phyloP scores from a whole-genome alignment of 306 rosid species.

The Gastrolobium bilobum region DNA sequence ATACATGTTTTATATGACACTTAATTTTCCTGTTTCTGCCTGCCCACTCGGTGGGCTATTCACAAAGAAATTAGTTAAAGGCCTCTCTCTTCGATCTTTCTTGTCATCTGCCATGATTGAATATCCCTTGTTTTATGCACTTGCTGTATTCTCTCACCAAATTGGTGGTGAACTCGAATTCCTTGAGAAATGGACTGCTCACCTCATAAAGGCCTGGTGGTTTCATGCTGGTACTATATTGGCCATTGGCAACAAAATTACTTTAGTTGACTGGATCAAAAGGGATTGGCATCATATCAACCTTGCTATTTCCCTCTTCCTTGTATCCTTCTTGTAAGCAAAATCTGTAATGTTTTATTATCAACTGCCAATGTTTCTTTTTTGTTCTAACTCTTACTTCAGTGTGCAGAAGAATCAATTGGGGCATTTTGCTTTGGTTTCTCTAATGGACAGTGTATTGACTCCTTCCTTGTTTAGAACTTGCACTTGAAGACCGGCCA shows the following conservation, averaged over 20 bases:
- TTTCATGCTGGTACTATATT: slow-evolving; percentile 8
- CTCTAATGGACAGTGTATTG: slow-evolving; percentile 5
- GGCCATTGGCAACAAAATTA: background rate
- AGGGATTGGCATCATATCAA: slow-evolving; percentile 14
- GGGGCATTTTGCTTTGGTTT: slow-evolving; percentile 19
- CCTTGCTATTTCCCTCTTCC: background rate
- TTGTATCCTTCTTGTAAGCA: slow-evolving; percentile 21
- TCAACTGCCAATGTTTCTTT: slow-evolving; percentile 9
- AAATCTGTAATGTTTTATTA: background rate
- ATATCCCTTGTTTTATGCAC: slow-evolving; percentile 13
- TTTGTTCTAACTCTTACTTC: slow-evolving; percentile 6
- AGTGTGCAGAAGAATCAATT: background rate
- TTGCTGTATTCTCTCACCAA: background rate
- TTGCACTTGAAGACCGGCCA: background rate
- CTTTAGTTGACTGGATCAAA: background rate
- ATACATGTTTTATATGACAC: background rate
- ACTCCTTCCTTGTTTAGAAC: slow-evolving; percentile 34
- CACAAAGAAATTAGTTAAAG: slow-evolving; percentile 3
- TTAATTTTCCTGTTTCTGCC: slow-evolving; percentile 19
- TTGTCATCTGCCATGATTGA: slow-evolving; percentile 21
- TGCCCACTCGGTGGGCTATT: background rate
- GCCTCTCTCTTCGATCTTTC: slow-evolving; percentile 28
- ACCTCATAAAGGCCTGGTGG: background rate
- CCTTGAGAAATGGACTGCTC: background rate
- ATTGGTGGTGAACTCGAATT: background rate